Conservation (phyloP, 2,329 filamentous ascomycete species). For the Leptographium flavum region DNA sequence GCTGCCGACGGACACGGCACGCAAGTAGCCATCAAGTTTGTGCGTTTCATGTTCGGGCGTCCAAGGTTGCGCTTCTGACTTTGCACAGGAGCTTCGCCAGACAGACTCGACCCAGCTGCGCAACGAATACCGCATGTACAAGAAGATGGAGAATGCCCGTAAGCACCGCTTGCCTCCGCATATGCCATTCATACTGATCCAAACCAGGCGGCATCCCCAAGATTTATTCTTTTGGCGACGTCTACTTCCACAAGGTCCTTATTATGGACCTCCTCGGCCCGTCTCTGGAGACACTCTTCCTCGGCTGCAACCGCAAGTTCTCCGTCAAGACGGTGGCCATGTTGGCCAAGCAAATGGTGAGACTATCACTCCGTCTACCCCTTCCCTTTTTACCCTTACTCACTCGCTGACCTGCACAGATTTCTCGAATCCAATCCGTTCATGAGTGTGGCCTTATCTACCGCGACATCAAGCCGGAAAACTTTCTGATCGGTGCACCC, state of each 20-base stretch:
- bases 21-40: slow-evolving; percentile 9
- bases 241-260: slow-evolving; percentile 11
- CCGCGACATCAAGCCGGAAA: slow-evolving; percentile 97
- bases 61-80: too few relatives aligned
- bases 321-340: slow-evolving; percentile 10
- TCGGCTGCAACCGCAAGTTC: slow-evolving; percentile 5
- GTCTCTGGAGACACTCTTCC: slow-evolving; percentile 7
- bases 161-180: background rate
- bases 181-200: background rate
- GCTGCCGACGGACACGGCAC: background rate
- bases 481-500: slow-evolving; percentile 90
- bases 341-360: slow-evolving; percentile 12
- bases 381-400: background rate
- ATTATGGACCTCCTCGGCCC: slow-evolving; percentile 12
- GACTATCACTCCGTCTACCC: background rate
- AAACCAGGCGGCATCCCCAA: slow-evolving; percentile 7
- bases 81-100: slow-evolving; percentile 8
- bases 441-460: slow-evolving; percentile 99
- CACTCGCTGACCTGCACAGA: slow-evolving; percentile 27
- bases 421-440: slow-evolving; percentile 80
- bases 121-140: slow-evolving; percentile 12
- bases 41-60: too few relatives aligned
- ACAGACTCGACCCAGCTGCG: slow-evolving; percentile 11
- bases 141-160: slow-evolving; percentile 6
- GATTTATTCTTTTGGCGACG: slow-evolving; percentile 10